Evolutionary conservation across 495 filamentous ascomycete genomes (phyloP), one percentile per base, ranked within the genome.

Genomic region (Haplographium delicatum): DNA sequence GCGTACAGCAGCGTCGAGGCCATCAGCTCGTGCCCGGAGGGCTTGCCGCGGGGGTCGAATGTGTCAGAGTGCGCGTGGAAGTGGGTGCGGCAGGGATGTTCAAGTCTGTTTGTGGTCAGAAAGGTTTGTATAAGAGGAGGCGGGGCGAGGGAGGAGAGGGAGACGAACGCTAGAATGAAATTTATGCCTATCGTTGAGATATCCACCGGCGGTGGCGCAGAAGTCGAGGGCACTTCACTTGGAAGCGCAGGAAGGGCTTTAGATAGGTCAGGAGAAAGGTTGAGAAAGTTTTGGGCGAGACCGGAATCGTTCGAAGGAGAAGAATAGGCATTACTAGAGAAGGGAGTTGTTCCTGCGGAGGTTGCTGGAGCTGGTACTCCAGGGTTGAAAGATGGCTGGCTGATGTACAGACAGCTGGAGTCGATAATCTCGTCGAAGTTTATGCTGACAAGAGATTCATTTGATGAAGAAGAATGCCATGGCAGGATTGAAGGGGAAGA

Each of bases 81-180:
- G 57, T 76, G 72, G 46, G 65, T 56, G 58, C 72, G 68, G 65
- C 72, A 78, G 39, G 71, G 62, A 53, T 74, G 70, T 50, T 78
- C 72, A 19, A 78, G 68, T 2, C 74, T 77, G 24, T 16, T 11
- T 6, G 11, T 11, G 20, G 30, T 50, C 49, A 51, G 50, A 20
- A n/a, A 49, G 31, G 30, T 20, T 46, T 9, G 8, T 24, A 11
- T 1, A 27, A 7, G 19, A 18, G 19, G 30, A 39, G 54, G 24
- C 50, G 28, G 24, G 34, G 24, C 18, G 11, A 45, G 24, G 27
- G 26, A 23, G 22, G 38, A 37, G 33, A 30, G 48, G 22, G 30
- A 22, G 16, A 52, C 68, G 20, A 65, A 78, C 72, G 66, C 68
- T 23, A 76, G 60, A 40, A 78, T 72, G 35, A 75, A 78, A 46